Percentiles rank a stretch among this genome's conserved stretches.
These are phyloP conservation scores for Fragosphaeria purpurea DNA, from an alignment of 2,329 filamentous ascomycete genomes.

Conservation along the genomic window DNA sequence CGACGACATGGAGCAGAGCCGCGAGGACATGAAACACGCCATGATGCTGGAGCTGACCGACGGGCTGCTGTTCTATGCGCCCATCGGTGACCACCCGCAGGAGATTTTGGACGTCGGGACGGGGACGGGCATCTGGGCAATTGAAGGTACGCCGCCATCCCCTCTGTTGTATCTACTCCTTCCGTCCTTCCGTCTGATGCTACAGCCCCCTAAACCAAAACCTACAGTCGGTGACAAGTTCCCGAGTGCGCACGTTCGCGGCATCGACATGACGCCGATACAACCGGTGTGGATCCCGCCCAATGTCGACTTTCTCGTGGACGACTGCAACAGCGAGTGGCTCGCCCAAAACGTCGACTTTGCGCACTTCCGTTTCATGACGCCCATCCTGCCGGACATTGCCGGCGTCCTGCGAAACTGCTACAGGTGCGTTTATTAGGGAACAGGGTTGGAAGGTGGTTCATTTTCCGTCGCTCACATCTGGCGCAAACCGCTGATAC, in stretches of 20 bases:
- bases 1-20: slow-evolving; percentile 33
- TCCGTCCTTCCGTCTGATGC: too few relatives aligned
- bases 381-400: slow-evolving; percentile 44
- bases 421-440: slow-evolving; percentile 17
- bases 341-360: slow-evolving; percentile 47
- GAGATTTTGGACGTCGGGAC: slow-evolving; percentile 40
- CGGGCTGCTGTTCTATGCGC: slow-evolving; percentile 31
- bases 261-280: slow-evolving; percentile 34
- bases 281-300: slow-evolving; percentile 36
- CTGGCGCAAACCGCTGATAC: background rate
- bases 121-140: slow-evolving; percentile 29
- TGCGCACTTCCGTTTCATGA: slow-evolving; percentile 47
- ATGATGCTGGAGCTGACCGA: slow-evolving; percentile 35
- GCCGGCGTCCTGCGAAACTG: slow-evolving; percentile 32
- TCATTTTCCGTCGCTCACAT: too few relatives aligned
- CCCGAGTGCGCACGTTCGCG: slow-evolving; percentile 28
- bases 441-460: too few relatives aligned
- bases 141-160: slow-evolving; percentile 14
- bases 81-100: slow-evolving; percentile 29
- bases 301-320: slow-evolving; percentile 12
- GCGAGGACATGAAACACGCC: slow-evolving; percentile 35
- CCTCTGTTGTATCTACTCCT: too few relatives aligned
- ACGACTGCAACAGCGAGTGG: slow-evolving; percentile 40
- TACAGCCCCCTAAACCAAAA: too few relatives aligned
- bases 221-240: slow-evolving; percentile 22